These are phyloP conservation scores for Botrytis medusae DNA, from an alignment of 2,329 filamentous ascomycete genomes.

Conservation along the genomic window DNA sequence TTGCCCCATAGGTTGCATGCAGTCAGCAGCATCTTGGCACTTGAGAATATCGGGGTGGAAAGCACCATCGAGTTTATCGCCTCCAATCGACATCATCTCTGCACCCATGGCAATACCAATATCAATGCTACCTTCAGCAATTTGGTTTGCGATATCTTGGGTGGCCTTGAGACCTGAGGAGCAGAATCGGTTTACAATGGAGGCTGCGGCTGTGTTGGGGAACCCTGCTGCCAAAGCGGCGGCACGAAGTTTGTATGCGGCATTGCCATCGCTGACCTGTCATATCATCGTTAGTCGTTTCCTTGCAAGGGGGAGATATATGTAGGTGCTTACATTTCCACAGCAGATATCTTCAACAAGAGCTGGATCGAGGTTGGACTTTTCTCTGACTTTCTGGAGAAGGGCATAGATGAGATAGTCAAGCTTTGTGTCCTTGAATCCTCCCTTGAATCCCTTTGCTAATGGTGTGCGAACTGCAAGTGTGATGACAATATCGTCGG, in stretches of 20 bases:
- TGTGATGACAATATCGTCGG: constrained; percentile 96
- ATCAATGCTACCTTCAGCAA: constrained; percentile 76
- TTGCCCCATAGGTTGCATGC: constrained; percentile 96
- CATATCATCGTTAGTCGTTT: constrained; percentile 5
- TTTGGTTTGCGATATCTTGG: constrained; percentile 90
- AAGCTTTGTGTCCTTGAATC: constrained; percentile 89
- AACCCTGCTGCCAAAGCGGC: constrained; percentile 89
- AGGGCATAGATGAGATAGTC: constrained; percentile 85
- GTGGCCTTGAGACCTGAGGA: constrained; percentile 93
- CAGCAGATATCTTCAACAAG: constrained; percentile 88
- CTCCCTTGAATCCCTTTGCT: constrained; percentile 84
- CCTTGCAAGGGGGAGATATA: not conserved
- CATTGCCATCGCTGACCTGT: constrained; percentile 79
- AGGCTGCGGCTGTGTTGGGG: constrained; percentile 83
- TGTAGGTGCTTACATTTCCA: constrained; percentile 69
- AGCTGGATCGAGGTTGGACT: constrained; percentile 74
- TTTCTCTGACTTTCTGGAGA: constrained; percentile 71
- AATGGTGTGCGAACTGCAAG: constrained; percentile 87
- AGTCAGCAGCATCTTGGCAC: constrained; percentile 78
- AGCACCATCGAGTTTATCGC: constrained; percentile 66
- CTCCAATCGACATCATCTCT: constrained; percentile 79
- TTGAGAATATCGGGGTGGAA: constrained; percentile 76
- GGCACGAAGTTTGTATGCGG: constrained; percentile 87
- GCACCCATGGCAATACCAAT: constrained; percentile 85
- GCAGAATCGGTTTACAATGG: constrained; percentile 92